Evolutionary conservation across 768 basidiomycete species (phyloP).

Genomic region (Lenzites betulinus): DNA sequence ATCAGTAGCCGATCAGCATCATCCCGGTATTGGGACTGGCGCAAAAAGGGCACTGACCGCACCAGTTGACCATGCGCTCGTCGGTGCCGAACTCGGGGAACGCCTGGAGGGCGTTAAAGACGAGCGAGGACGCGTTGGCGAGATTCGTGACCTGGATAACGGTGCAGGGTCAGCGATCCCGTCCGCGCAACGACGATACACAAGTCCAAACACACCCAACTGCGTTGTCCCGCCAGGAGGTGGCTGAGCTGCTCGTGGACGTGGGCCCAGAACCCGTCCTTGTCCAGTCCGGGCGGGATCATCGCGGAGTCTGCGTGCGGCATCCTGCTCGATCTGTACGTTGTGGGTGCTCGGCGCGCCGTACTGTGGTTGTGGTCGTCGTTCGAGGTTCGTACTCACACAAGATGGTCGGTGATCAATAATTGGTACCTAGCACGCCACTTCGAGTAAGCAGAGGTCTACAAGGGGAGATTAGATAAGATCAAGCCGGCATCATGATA

Average conservation of each 20-base stretch:
- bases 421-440: conserved; percentile 17
- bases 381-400: not conserved
- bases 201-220: conserved; percentile 63
- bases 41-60: conserved; percentile 58
- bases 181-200: conserved; percentile 8
- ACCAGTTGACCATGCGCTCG: conserved; percentile 85
- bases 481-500: conserved; percentile 11
- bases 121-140: conserved; percentile 78
- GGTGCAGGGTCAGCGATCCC: conserved; percentile 12
- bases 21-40: not conserved
- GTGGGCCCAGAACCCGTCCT: conserved; percentile 80
- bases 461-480: conserved; percentile 23
- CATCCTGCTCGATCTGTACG: conserved; percentile 43
- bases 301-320: conserved; percentile 82
- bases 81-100: conserved; percentile 68
- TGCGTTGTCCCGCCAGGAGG: conserved; percentile 65
- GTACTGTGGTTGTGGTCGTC: not conserved
- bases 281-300: conserved; percentile 71
- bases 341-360: not conserved
- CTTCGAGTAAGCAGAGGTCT: not conserved
- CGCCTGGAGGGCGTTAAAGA: conserved; percentile 75
- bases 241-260: conserved; percentile 61
- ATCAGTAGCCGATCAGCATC: not conserved
- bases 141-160: conserved; percentile 77
- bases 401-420: not conserved